Evolutionary conservation across 2,329 filamentous ascomycete species (phyloP), one percentile per base, ranked within the genome.

Genomic region (Alternaria angustiovoidea): DNA sequence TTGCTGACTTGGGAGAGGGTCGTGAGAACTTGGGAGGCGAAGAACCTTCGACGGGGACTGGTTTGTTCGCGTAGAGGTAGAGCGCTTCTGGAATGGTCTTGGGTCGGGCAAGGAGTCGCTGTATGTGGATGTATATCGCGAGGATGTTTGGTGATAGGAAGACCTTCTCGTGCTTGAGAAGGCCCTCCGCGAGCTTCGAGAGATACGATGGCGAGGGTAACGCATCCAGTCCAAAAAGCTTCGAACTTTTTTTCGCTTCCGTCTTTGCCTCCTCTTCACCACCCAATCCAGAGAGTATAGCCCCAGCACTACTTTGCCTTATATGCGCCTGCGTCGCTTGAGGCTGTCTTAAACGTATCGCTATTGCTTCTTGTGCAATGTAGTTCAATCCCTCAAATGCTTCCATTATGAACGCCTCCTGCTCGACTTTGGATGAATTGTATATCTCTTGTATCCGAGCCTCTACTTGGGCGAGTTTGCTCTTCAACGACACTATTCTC

Each of bases 31-130:
- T 76, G 24, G 74, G 73, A 7, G 72, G 85, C 16, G 85, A 85
- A 18, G 86, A 84, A 51, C 84, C 83, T 69, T 87, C 82, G 51
- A 85, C 80, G 2, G 93, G 91, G 63, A 88, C 82, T 9, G 92
- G 90, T 79, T 98, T 99, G 68, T 87, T 87, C 49, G 92, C 92
- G 76, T 94, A 98, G 54, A 97, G 84, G 57, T 89, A 82, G 73
- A 99, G 90, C 42, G 93, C 87, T 61, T 89, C 86, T 7, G 94
- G 93, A 63, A 98, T 87, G 44, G 91, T 89, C 65, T 92, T 87
- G 3, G 93, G 89, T 57, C 86, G 88, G 62, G 88, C 86, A 43
- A 98, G 86, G 11, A 89, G 84, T 28, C 89, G 84, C 76, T 97
- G 93, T 44, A 92, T 87, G 38, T 87, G 84, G 63, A 96, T 89